Evolutionary conservation across 176 grass and related monocot species (phyloP), one percentile per base, ranked within the genome.

Genomic region (Oryza meyeriana): DNA sequence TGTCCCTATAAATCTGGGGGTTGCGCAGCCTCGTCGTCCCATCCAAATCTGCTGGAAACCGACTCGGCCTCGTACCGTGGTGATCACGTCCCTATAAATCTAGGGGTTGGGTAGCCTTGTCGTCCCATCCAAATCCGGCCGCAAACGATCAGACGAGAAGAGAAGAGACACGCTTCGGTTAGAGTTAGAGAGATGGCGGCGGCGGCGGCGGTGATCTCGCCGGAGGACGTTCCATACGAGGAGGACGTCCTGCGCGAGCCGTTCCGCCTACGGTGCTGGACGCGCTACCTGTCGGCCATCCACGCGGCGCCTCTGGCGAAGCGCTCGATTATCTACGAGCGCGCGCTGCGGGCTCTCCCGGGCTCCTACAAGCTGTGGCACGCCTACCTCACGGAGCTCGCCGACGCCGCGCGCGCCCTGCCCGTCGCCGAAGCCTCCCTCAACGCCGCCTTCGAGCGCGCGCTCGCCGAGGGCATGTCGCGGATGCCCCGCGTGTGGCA

Each of bases 311-410:
- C 94, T 12, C 75, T 77, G 64, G 70, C 67, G 62, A 85, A 58
- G 38, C 91, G 91, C 25, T 71, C 77, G 1, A 72, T 76, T 18
- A 72, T 97, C 72, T 93, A 93, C 77, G 94, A 93, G 41, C 94
- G 94, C 11, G 86, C 90, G 1, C 77, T 93, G 66, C 84, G 79
- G 17, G 94, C 86, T 6, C 86, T 97, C 1, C 94, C 91, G 6
- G 91, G 88, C 0, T 87, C 83, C 10, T 97, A 97, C 84, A 97
- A 97, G 72, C 75, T 93, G 3, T 97, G 94, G 94, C 87, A 97
- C n/a, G 86, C 91, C 0, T 97, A 97, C 63, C 77, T 97, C 38
- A 83, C 68, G 6, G 91, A 97, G 69, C 88, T 92, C 66, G 74
- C 78, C 26, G 86, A 70, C 55, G 80, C 84, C 1, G 84, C 90